Percentiles rank a stretch among this genome's conserved stretches.
phyloP scores from a whole-genome alignment of 2,329 filamentous ascomycete species.

The Xylaria polymorpha region DNA sequence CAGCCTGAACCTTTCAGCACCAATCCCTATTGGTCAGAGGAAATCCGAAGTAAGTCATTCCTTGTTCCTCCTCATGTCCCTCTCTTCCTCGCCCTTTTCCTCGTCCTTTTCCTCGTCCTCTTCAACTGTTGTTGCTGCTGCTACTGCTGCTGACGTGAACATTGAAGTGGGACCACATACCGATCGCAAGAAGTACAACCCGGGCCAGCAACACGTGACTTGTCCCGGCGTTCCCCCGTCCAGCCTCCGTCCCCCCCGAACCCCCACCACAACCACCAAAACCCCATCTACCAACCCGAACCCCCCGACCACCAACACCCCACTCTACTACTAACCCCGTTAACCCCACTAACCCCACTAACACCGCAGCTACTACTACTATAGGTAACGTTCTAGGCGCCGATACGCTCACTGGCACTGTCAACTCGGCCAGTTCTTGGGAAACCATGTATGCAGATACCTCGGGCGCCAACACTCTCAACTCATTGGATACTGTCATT shows the following conservation, averaged over 20 bases:
- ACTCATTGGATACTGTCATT: conserved; percentile 2
- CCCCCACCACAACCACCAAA: background rate
- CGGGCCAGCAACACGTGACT: conserved; percentile 70
- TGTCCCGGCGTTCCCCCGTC: conserved; percentile 60
- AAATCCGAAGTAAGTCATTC: conserved; percentile 68
- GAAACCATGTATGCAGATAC: background rate
- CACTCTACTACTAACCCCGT: conserved; percentile 6
- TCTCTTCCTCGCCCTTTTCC: background rate
- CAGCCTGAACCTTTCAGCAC: conserved; percentile 87
- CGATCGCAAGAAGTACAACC: conserved; percentile 71
- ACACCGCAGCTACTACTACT: conserved; percentile 2
- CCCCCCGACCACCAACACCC: too few relatives aligned
- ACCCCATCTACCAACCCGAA: conserved; percentile 23
- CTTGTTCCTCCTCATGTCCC: background rate
- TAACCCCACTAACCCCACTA: background rate
- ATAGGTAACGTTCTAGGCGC: background rate
- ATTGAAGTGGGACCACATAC: conserved; percentile 69
- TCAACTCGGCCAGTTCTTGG: background rate
- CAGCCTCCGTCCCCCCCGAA: background rate
- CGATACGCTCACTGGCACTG: background rate
- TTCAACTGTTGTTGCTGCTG: too few relatives aligned
- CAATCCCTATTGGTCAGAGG: conserved; percentile 89
- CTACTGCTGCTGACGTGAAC: conserved; percentile 15
- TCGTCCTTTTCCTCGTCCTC: background rate
- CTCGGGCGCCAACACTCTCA: background rate